Percentiles rank a stretch among this genome's conserved stretches.
Conservation (phyloP, 1,139 yeast species). For the Kurtzmaniella natalensis region DNA sequence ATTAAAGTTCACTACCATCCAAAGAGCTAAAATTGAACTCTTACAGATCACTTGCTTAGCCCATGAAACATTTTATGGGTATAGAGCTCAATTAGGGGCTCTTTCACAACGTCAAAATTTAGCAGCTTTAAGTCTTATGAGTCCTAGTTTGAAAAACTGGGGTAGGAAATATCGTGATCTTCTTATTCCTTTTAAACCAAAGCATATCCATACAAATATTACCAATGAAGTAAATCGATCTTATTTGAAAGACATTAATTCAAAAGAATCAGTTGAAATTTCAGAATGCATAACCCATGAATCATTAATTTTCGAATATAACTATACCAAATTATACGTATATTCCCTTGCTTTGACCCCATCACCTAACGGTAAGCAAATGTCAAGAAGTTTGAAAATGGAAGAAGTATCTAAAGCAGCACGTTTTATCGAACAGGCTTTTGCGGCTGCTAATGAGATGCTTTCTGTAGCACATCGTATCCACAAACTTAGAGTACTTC, state of each 20-base stretch:
- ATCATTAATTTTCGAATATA: slow-evolving; percentile 73
- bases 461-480: slow-evolving; percentile 68
- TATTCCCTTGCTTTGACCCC: slow-evolving; percentile 77
- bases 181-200: slow-evolving; percentile 43
- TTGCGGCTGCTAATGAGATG: slow-evolving; percentile 79
- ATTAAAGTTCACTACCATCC: slow-evolving; percentile 52
- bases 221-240: slow-evolving; percentile 20
- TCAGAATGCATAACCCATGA: slow-evolving; percentile 55
- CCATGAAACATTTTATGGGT: slow-evolving; percentile 76
- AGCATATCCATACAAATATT: slow-evolving; percentile 28
- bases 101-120: slow-evolving; percentile 63
- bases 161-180: slow-evolving; percentile 55
- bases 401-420: slow-evolving; percentile 75
- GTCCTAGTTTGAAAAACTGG: slow-evolving; percentile 81
- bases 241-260: slow-evolving; percentile 8
- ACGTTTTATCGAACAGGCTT: slow-evolving; percentile 76
- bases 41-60: slow-evolving; percentile 78
- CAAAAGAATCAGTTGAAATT: slow-evolving; percentile 35
- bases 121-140: slow-evolving; percentile 64
- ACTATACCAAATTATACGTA: slow-evolving; percentile 78
- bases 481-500: slow-evolving; percentile 57
- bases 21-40: slow-evolving; percentile 75
- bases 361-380: slow-evolving; percentile 22
- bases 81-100: slow-evolving; percentile 52
- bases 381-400: slow-evolving; percentile 36